These are phyloP conservation scores for Chrysanthemum seticuspe DNA, from an alignment of 129 eudicot genomes.

Conservation along the genomic window DNA sequence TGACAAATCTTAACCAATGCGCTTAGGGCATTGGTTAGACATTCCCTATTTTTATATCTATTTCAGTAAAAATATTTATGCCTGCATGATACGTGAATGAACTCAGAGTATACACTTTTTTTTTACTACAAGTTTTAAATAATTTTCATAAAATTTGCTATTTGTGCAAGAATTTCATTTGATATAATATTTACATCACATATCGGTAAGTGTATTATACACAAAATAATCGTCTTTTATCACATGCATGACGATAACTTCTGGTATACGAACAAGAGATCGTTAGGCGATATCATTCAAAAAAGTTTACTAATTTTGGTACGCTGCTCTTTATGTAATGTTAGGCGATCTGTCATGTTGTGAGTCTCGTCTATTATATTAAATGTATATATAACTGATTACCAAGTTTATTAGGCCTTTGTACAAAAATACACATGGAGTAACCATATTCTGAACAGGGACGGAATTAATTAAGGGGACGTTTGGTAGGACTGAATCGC, in stretches of 20 bases:
- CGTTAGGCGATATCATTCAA: conserved; percentile 35
- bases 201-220: background rate
- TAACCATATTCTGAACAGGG: conserved; percentile 10
- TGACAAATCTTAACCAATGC: too few relatives aligned
- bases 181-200: conserved; percentile 1
- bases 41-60: too few relatives aligned
- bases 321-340: conserved; percentile 20
- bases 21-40: too few relatives aligned
- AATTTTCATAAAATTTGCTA: background rate
- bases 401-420: conserved; percentile 17
- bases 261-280: conserved; percentile 21
- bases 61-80: too few relatives aligned
- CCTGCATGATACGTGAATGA: too few relatives aligned
- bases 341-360: conserved; percentile 31
- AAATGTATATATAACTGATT: conserved; percentile 1
- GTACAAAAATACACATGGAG: conserved; percentile 17
- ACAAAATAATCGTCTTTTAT: conserved; percentile 16
- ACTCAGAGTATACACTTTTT: too few relatives aligned
- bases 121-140: too few relatives aligned
- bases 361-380: conserved; percentile 19
- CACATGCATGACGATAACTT: conserved; percentile 25
- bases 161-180: background rate
- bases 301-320: conserved; percentile 30
- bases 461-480: too few relatives aligned
- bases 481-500: too few relatives aligned